A percentile compares a stretch with the other conserved stretches of the same genome.
Conservation (phyloP, 176 grass and related monocot genomes). For the Secale cereale region DNA sequence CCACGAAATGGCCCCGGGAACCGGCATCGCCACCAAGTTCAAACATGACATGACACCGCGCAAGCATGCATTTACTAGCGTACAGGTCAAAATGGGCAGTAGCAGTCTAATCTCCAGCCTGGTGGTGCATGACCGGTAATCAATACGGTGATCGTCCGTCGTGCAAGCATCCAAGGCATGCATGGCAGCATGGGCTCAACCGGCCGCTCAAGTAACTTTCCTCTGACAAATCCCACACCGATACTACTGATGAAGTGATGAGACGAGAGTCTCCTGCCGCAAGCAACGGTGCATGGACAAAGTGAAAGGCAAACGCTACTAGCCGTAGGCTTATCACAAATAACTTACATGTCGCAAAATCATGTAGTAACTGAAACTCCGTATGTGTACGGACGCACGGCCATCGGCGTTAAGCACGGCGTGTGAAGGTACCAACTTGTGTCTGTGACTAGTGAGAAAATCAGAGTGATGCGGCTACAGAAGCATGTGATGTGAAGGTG, state of each 20-base stretch:
- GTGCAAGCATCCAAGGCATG: neutral
- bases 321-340: too few species aligned
- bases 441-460: neutral
- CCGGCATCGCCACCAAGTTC: neutral
- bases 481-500: neutral
- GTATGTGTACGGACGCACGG: neutral
- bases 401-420: neutral
- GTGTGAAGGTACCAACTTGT: neutral
- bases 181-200: neutral
- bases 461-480: conserved; percentile 24
- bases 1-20: neutral
- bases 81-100: neutral
- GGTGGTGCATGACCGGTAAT: neutral
- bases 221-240: too few species aligned
- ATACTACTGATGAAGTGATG: too few species aligned
- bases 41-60: neutral
- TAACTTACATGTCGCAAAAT: too few species aligned
- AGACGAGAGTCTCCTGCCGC: too few species aligned
- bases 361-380: neutral
- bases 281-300: too few species aligned
- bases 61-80: too few species aligned
- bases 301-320: too few species aligned
- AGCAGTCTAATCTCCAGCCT: neutral
- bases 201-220: too few species aligned
- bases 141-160: too few species aligned